Conservation (phyloP, 1,284 basidiomycete genomes). For the Fomes fomentarius region DNA sequence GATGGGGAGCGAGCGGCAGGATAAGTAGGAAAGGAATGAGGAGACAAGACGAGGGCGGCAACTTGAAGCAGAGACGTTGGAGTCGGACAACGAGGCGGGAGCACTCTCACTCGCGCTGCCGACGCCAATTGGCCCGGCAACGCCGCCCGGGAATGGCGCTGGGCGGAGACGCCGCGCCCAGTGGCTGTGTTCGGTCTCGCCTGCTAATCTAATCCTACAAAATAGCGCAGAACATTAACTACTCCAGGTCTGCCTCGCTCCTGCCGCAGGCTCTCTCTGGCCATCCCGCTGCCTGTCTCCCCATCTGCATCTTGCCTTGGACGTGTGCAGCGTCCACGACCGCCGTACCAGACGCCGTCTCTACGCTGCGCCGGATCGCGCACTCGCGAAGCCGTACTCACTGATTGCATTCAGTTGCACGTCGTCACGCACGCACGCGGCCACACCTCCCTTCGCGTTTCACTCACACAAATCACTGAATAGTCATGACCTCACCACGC, state of each 20-base stretch:
- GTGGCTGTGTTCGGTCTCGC: background rate
- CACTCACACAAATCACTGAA: background rate
- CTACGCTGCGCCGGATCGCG: too few relatives aligned
- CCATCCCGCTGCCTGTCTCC: too few relatives aligned
- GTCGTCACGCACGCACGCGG: background rate
- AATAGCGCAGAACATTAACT: too few relatives aligned
- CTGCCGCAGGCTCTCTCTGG: too few relatives aligned
- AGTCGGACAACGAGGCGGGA: background rate
- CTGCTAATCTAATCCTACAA: too few relatives aligned
- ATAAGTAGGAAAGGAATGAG: background rate
- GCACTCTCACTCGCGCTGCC: background rate
- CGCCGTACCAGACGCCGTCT: too few relatives aligned
- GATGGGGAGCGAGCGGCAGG: background rate
- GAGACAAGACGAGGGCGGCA: background rate
- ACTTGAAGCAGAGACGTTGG: background rate
- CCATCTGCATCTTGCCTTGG: too few relatives aligned
- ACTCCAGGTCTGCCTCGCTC: too few relatives aligned
- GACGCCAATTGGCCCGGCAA: background rate
- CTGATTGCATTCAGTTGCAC: background rate
- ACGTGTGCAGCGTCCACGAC: too few relatives aligned
- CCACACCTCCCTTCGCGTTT: background rate
- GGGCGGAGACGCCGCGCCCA: background rate
- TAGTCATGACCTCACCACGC: slow-evolving; percentile 12
- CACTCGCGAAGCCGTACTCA: background rate
- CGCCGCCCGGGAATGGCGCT: background rate